Percentiles rank a stretch among this genome's conserved stretches.
These are phyloP conservation scores for Sugiyamaella castrensis DNA, from an alignment of 1,139 yeast genomes.

Conservation along the genomic window DNA sequence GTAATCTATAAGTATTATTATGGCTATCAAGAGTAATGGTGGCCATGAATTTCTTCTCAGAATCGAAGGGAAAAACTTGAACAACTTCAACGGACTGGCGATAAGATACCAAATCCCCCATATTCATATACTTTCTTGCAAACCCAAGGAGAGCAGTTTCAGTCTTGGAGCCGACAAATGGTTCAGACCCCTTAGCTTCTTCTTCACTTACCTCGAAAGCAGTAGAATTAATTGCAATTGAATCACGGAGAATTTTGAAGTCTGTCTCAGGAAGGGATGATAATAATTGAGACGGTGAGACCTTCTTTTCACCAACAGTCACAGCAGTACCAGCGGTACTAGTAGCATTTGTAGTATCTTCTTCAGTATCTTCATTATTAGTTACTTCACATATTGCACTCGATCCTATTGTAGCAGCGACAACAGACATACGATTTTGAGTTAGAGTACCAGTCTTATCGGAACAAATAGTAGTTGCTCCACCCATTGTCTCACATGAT, in stretches of 20 bases:
- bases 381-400: constrained; percentile 37
- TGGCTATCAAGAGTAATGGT: constrained; percentile 51
- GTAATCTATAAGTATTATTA: constrained; percentile 49
- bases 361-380: constrained; percentile 27
- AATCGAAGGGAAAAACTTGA: constrained; percentile 86
- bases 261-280: constrained; percentile 35
- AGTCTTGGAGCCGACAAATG: constrained; percentile 87
- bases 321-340: neutral
- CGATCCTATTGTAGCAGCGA: constrained; percentile 63
- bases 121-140: constrained; percentile 56
- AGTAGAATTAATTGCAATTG: constrained; percentile 76
- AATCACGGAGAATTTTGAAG: constrained; percentile 48
- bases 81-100: constrained; percentile 48
- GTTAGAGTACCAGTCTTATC: constrained; percentile 98
- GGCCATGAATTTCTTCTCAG: constrained; percentile 91
- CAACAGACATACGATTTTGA: constrained; percentile 88
- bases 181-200: constrained; percentile 33
- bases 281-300: constrained; percentile 37
- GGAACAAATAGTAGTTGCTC: constrained; percentile 94
- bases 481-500: constrained; percentile 98
- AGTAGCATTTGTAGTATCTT: constrained; percentile 12
- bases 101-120: constrained; percentile 42
- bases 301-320: neutral
- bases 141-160: constrained; percentile 81
- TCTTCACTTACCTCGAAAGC: constrained; percentile 66